phyloP scores from a whole-genome alignment of 208 protist species.

The Jaenimonas drosophilae region DNA sequence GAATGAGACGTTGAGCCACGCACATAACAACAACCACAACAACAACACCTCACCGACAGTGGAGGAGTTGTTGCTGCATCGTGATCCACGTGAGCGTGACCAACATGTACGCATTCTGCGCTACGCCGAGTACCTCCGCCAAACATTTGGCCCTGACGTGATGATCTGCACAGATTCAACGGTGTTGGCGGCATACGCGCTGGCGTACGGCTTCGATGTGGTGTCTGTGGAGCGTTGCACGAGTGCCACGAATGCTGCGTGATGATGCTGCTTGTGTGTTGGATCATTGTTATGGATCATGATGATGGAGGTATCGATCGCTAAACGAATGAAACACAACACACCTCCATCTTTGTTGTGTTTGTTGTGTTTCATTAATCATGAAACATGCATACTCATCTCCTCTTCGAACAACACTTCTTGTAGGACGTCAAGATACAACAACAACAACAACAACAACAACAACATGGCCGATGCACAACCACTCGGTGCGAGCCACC shows the following conservation, averaged over 20 bases:
- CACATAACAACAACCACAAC: too few relatives aligned
- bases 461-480: conserved; percentile 12
- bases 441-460: too few relatives aligned
- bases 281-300: too few relatives aligned
- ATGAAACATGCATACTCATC: background rate
- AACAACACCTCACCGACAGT: background rate
- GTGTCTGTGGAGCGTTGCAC: conserved; percentile 21
- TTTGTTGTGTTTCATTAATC: conserved; percentile 6
- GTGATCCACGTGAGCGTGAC: conserved; percentile 26
- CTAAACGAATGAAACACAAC: too few relatives aligned
- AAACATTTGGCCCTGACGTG: conserved; percentile 15
- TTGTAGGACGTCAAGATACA: too few relatives aligned
- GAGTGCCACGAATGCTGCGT: background rate
- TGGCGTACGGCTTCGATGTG: conserved; percentile 47
- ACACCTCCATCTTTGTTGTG: too few relatives aligned
- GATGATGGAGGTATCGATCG: too few relatives aligned
- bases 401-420: background rate
- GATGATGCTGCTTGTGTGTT: too few relatives aligned
- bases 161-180: conserved; percentile 61
- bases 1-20: too few relatives aligned
- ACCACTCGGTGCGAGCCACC: conserved; percentile 54
- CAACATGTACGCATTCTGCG: conserved; percentile 29
- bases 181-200: conserved; percentile 48
- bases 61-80: conserved; percentile 28
- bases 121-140: conserved; percentile 31